Conservation (phyloP, 768 basidiomycete genomes). For the Daedaleopsis nitida region DNA sequence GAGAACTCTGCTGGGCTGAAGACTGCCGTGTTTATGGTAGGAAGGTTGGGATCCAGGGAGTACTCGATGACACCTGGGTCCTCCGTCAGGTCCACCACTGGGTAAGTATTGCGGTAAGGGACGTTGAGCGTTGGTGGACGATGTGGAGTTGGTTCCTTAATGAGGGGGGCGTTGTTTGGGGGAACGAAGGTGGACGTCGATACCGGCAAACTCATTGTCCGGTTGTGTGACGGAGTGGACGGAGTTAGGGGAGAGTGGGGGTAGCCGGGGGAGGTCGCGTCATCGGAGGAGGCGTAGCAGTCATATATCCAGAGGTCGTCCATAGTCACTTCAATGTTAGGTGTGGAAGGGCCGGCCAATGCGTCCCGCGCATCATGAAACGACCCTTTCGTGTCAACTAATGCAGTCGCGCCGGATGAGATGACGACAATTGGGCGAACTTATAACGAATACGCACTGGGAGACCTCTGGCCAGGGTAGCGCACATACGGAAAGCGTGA, state of each 20-base stretch:
- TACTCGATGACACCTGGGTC: background rate
- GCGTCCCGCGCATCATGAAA: constrained; percentile 11
- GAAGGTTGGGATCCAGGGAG: background rate
- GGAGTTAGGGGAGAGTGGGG: constrained; percentile 12
- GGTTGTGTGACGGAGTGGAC: constrained; percentile 12
- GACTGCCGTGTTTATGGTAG: constrained; percentile 10
- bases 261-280: constrained; percentile 10
- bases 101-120: background rate
- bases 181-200: constrained; percentile 11
- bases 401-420: background rate
- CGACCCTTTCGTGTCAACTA: constrained; percentile 4
- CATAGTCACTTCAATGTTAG: constrained; percentile 6
- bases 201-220: constrained; percentile 14
- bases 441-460: constrained; percentile 2
- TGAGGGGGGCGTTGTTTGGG: constrained; percentile 8
- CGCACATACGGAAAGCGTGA: constrained; percentile 7
- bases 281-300: constrained; percentile 18
- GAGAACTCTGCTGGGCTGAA: constrained; percentile 11
- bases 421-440: background rate
- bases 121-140: constrained; percentile 1
- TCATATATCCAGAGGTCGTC: constrained; percentile 22
- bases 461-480: constrained; percentile 8
- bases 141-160: constrained; percentile 9
- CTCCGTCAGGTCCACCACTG: background rate
- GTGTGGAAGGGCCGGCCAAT: background rate